Conservation (phyloP, 2,329 filamentous ascomycete species). For the Colletotrichum camelliae region DNA sequence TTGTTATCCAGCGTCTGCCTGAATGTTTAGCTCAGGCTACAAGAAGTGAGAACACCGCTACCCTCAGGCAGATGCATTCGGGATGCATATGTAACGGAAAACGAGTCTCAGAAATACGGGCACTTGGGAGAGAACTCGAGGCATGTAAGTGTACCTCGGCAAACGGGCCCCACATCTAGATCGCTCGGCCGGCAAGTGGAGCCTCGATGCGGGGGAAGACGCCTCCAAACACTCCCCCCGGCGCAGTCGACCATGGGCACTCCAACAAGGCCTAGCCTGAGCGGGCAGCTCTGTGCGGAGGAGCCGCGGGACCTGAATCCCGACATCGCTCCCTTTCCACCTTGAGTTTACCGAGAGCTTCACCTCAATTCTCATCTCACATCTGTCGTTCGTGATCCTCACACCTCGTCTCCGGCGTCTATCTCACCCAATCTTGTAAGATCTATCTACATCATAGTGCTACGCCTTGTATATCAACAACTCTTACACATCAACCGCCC, state of each 20-base stretch:
- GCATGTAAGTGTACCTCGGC: conserved; percentile 4
- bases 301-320: neutral
- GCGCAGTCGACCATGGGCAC: neutral
- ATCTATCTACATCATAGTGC: neutral
- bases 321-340: conserved; percentile 11
- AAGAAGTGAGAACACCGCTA: neutral
- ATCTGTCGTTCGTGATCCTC: neutral
- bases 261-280: neutral
- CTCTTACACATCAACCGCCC: neutral
- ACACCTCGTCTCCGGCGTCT: neutral
- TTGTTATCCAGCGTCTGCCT: neutral
- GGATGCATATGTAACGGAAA: neutral
- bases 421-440: neutral
- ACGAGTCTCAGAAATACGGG: neutral
- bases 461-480: neutral
- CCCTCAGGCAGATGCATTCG: neutral
- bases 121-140: neutral
- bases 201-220: conserved; percentile 19
- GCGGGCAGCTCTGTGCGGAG: conserved; percentile 14
- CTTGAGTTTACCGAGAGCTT: neutral
- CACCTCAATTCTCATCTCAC: neutral
- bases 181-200: conserved; percentile 17
- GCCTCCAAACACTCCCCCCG: neutral
- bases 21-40: neutral
- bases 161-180: conserved; percentile 7